Conservation (phyloP, 1,284 basidiomycete species). For the Phellopilus nigrolimitatus region DNA sequence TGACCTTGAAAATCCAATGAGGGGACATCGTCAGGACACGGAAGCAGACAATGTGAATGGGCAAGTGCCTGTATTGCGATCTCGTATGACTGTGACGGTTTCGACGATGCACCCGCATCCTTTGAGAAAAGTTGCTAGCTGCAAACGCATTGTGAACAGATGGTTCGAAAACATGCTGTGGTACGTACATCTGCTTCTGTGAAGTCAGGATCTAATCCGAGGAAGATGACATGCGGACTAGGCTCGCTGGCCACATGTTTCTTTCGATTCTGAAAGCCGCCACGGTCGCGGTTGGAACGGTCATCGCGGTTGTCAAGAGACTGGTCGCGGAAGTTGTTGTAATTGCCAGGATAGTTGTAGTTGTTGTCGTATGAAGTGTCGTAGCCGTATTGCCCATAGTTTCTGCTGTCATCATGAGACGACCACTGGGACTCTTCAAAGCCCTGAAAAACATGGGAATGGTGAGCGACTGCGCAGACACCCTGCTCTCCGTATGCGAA, state of each 20-base stretch:
- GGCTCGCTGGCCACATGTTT: conserved; percentile 73
- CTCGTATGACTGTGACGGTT: conserved; percentile 89
- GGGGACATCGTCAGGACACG: conserved; percentile 61
- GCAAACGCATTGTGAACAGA: conserved; percentile 52
- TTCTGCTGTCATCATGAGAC: conserved; percentile 37
- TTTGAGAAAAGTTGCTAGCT: conserved; percentile 47
- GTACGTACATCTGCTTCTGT: conserved; percentile 77
- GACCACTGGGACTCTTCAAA: conserved; percentile 43
- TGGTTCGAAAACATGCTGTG: conserved; percentile 30
- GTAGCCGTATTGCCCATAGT: conserved; percentile 30
- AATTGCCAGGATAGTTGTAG: conserved; percentile 27
- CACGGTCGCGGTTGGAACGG: conserved; percentile 35
- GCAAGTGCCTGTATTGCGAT: conserved; percentile 90
- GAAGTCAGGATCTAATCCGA: conserved; percentile 85
- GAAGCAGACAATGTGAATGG: conserved; percentile 60
- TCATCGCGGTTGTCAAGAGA: conserved; percentile 31
- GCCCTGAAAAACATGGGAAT: conserved; percentile 34
- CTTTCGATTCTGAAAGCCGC: conserved; percentile 48
- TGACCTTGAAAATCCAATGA: conserved; percentile 69
- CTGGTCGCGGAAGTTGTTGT: conserved; percentile 30
- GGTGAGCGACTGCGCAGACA: conserved; percentile 19
- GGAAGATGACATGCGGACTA: conserved; percentile 86
- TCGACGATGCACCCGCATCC: conserved; percentile 66
- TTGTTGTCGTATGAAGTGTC: conserved; percentile 40
- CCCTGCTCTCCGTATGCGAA: conserved; percentile 33